These are phyloP conservation scores for Meyerozyma athensensis DNA, from an alignment of 1,139 yeast species.

Conservation along the genomic window DNA sequence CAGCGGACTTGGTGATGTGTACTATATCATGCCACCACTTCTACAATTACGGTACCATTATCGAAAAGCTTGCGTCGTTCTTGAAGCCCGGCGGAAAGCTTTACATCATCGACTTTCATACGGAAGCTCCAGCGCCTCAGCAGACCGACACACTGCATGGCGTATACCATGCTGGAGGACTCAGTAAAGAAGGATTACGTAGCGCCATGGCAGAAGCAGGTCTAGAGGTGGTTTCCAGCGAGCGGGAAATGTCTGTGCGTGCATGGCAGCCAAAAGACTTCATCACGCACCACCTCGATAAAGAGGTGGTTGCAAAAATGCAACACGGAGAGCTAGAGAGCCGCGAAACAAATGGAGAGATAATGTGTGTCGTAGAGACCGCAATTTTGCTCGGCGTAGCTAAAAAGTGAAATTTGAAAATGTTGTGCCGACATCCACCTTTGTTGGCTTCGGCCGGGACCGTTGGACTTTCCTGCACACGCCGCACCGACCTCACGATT, in stretches of 20 bases:
- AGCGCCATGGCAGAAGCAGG: too few species aligned
- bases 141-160: not conserved
- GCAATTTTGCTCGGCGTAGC: too few species aligned
- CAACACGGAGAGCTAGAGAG: too few species aligned
- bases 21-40: slow-evolving; percentile 41
- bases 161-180: not conserved
- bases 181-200: too few species aligned
- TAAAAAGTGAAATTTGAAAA: too few species aligned
- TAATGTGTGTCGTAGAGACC: too few species aligned
- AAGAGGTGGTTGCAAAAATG: too few species aligned
- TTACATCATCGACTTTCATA: slow-evolving; percentile 33
- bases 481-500: too few species aligned
- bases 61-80: slow-evolving; percentile 28
- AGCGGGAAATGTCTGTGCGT: not conserved
- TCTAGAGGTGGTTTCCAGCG: not conserved
- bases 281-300: not conserved
- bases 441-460: too few species aligned
- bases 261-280: not conserved
- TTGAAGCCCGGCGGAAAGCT: slow-evolving; percentile 32
- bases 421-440: too few species aligned
- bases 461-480: too few species aligned
- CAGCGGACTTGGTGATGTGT: slow-evolving; percentile 32
- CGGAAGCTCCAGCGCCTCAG: slow-evolving; percentile 24
- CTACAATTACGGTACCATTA: slow-evolving; percentile 25
- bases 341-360: too few species aligned